A percentile compares a stretch with the other conserved stretches of the same genome.
phyloP scores from a whole-genome alignment of 148 eudicot species.

The Pharnaceum exiguum region DNA sequence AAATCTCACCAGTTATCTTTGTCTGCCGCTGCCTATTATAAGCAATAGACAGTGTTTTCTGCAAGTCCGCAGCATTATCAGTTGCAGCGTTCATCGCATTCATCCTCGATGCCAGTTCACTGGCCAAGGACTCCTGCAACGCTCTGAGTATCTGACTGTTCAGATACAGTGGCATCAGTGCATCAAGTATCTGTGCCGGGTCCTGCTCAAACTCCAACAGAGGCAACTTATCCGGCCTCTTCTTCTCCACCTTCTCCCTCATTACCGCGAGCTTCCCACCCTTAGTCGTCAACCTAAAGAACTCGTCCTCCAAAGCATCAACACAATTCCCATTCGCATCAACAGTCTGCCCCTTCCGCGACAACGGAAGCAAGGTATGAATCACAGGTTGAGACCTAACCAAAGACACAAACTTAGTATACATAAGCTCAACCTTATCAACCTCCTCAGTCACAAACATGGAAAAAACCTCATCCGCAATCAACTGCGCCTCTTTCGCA shows the following conservation, averaged over 20 bases:
- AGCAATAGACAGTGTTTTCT: slow-evolving; percentile 20
- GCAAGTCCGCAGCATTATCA: slow-evolving; percentile 47
- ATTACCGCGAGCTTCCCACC: slow-evolving; percentile 42
- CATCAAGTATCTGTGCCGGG: slow-evolving; percentile 50
- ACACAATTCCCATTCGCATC: slow-evolving; percentile 49
- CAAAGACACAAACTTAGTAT: slow-evolving; percentile 48
- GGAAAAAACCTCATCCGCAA: slow-evolving; percentile 61
- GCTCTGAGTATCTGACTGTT: slow-evolving; percentile 58
- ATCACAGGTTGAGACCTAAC: slow-evolving; percentile 43
- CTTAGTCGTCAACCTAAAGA: slow-evolving; percentile 43
- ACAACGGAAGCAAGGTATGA: slow-evolving; percentile 44
- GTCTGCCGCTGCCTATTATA: slow-evolving; percentile 45
- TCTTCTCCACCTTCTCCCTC: slow-evolving; percentile 23
- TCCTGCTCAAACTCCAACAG: slow-evolving; percentile 50
- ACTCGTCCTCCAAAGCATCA: slow-evolving; percentile 49
- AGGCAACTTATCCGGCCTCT: slow-evolving; percentile 16
- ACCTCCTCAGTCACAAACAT: slow-evolving; percentile 47
- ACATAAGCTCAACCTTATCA: slow-evolving; percentile 51
- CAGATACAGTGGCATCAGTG: slow-evolving; percentile 49
- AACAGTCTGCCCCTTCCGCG: slow-evolving; percentile 30
- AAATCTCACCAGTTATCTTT: slow-evolving; percentile 43
- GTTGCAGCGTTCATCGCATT: slow-evolving; percentile 57
- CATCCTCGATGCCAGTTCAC: slow-evolving; percentile 61
- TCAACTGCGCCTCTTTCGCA: slow-evolving; percentile 47
- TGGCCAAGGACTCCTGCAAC: slow-evolving; percentile 51